Conservation (phyloP, 176 grass and related monocot species). For the Rhynchospora tenuis region DNA sequence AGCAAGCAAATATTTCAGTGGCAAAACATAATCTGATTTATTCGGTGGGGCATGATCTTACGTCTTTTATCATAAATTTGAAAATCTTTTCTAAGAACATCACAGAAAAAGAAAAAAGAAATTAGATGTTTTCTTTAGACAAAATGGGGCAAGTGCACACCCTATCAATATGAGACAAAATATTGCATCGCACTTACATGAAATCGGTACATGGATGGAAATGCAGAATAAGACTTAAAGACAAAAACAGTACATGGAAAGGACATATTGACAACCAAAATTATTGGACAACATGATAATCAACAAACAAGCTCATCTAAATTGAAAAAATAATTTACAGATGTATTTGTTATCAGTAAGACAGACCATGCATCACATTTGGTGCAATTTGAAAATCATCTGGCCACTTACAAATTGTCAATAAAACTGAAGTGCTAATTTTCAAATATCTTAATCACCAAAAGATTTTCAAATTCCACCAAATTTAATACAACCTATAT, state of each 20-base stretch:
- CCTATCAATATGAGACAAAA: background rate
- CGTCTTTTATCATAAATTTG: background rate
- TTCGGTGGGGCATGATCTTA: background rate
- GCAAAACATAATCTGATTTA: background rate
- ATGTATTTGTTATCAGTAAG: too few species aligned
- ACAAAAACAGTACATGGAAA: background rate
- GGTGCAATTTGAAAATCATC: background rate
- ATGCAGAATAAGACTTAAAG: background rate
- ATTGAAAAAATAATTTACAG: background rate
- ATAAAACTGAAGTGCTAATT: background rate
- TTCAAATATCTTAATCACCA: background rate
- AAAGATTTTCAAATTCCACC: background rate
- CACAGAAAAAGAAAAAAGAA: background rate
- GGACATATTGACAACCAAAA: background rate
- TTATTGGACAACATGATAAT: background rate
- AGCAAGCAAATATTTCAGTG: slow-evolving; percentile 24
- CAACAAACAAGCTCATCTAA: background rate
- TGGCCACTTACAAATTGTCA: background rate
- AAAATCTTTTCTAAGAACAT: background rate
- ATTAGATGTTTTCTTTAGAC: background rate
- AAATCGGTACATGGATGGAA: background rate
- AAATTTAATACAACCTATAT: background rate
- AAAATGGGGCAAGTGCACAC: background rate
- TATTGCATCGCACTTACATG: background rate
- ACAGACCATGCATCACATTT: background rate